Evolutionary conservation across 1,139 yeast species (phyloP), one percentile per base, ranked within the genome.

Genomic region (Candida tunisiensis): DNA sequence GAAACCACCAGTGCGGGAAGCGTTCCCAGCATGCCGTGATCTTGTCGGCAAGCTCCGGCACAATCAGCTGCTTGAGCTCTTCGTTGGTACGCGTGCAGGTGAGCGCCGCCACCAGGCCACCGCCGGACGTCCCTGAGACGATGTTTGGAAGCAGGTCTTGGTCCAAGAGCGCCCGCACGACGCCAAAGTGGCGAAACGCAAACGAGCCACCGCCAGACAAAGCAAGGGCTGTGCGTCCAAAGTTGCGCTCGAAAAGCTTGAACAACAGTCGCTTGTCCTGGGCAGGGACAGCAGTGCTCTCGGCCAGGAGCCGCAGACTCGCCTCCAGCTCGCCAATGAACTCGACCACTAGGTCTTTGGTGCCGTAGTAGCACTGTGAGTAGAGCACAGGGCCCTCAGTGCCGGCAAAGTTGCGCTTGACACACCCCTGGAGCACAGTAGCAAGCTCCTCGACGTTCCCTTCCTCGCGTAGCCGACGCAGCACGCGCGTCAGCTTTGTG

Each of bases 191-290:
- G 16, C 74, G 69, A 40, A 74, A 74, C 2, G 85, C 70, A 50
- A 77, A 78, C 24, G 79, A 67, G 0, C 85, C 92, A 9, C 91
- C 92, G 1, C 92, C 91, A 33, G 78, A 68, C 21, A 78, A 57
- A 37, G 82, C 73, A 14, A 78, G 53, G 0, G 91, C 85, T 0
- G 83, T 60, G 36, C 66, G 68, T 6, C 91, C 92, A 43, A 68
- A 73, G 42, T 74, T 75, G 40, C 69, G 67, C 49, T 62, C 63
- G 15, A 72, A 59, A 14, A 64, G 61, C 30, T 63, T 60, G 51
- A 77, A 74, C 35, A 75, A 62, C n/a, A 53, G 48, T 20, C 63
- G 52, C 41, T 73, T 74, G 2, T 56, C 47, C 2, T 50, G 54
- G 2, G 44, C 32, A 3, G 62, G 39, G 0, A 74, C 44, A 1